Conservation (phyloP, 1,284 basidiomycete species). For the Ganoderma lucidum region DNA sequence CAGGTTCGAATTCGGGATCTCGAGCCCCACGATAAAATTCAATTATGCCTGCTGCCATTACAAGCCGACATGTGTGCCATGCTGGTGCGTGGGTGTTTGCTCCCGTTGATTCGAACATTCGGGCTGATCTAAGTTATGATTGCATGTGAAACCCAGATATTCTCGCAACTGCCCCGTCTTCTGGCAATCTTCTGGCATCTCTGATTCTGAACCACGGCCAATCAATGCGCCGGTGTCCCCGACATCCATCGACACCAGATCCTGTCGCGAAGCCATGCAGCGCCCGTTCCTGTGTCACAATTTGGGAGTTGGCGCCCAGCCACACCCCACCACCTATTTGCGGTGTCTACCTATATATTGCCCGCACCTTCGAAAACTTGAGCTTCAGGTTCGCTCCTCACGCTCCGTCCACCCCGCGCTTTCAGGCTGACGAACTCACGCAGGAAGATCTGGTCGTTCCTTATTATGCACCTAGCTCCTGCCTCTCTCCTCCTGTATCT, state of each 20-base stretch:
- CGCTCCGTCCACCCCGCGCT: not conserved
- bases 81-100: not conserved
- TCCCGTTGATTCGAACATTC: not conserved
- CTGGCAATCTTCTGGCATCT: not conserved
- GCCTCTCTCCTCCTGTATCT: conserved; percentile 7
- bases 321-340: not conserved
- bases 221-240: conserved; percentile 1
- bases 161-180: not conserved
- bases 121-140: not conserved
- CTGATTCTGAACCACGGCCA: not conserved
- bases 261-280: not conserved
- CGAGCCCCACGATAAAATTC: not conserved
- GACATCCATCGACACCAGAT: not conserved
- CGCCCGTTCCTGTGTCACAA: not conserved
- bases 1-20: not conserved
- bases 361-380: not conserved
- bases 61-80: not conserved
- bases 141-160: not conserved
- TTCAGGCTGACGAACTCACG: not conserved
- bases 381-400: not conserved
- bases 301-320: not conserved
- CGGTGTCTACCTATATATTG: not conserved
- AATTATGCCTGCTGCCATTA: not conserved
- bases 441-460: not conserved
- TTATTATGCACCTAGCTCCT: conserved; percentile 4